These are phyloP conservation scores for Brettanomyces naardenensis DNA, from an alignment of 805 yeast species.

Conservation along the genomic window DNA sequence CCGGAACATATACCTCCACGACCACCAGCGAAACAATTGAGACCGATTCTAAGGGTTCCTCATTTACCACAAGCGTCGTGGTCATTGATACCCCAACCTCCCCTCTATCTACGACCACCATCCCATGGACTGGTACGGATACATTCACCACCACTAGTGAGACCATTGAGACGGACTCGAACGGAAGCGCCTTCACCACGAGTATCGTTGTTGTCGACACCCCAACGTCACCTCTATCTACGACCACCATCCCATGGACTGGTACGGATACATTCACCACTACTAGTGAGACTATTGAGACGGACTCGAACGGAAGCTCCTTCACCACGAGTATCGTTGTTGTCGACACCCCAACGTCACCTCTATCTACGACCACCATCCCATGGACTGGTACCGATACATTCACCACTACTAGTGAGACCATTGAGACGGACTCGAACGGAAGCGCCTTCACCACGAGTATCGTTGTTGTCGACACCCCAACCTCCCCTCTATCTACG, in stretches of 20 bases:
- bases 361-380: neutral
- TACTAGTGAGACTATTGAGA: neutral
- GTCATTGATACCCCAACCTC: neutral
- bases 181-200: neutral
- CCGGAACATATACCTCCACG: neutral
- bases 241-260: neutral
- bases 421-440: no score
- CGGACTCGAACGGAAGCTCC: neutral
- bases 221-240: neutral
- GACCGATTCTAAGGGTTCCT: neutral
- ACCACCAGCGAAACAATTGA: neutral
- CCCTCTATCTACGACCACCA: neutral
- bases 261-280: neutral
- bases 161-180: neutral
- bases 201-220: neutral
- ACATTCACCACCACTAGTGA: neutral
- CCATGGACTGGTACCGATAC: neutral
- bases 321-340: neutral
- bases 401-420: neutral
- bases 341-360: neutral
- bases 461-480: no score
- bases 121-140: neutral
- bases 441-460: no score
- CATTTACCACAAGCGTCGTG: neutral
- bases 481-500: no score